phyloP scores from a whole-genome alignment of 768 basidiomycete genomes.

The Candolleomyces eurysporus region DNA sequence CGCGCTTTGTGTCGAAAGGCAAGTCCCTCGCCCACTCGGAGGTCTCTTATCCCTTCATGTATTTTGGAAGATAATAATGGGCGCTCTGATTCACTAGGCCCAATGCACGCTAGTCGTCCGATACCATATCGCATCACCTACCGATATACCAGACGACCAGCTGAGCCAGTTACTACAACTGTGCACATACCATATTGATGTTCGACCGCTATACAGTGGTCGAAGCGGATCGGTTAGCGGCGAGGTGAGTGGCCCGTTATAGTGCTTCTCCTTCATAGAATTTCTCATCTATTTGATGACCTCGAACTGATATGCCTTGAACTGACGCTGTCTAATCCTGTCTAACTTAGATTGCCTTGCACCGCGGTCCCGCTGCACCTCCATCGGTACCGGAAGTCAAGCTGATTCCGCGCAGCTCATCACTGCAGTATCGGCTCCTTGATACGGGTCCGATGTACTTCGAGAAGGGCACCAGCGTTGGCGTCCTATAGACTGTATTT shows the following conservation, averaged over 20 bases:
- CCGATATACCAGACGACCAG: constrained; percentile 53
- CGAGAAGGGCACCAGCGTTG: constrained; percentile 65
- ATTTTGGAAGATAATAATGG: too few relatives aligned
- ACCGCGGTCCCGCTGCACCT: constrained; percentile 44
- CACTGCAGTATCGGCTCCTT: constrained; percentile 70
- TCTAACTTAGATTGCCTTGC: constrained; percentile 53
- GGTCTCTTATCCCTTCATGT: too few relatives aligned
- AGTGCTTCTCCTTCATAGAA: background rate
- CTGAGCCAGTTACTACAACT: constrained; percentile 59
- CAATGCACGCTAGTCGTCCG: constrained; percentile 58
- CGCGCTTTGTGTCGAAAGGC: constrained; percentile 57
- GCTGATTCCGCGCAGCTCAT: constrained; percentile 49
- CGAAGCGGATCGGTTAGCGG: constrained; percentile 77
- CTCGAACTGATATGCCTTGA: too few relatives aligned
- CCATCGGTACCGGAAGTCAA: constrained; percentile 26
- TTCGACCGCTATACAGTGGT: constrained; percentile 69
- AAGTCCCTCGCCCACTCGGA: constrained; percentile 4
- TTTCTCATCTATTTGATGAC: too few relatives aligned
- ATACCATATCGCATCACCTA: constrained; percentile 57
- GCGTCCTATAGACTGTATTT: constrained; percentile 37
- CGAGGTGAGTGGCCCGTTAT: constrained; percentile 46
- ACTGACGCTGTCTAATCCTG: background rate
- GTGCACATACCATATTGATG: constrained; percentile 69
- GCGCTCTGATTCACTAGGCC: constrained; percentile 29
- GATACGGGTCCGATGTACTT: constrained; percentile 69